Evolutionary conservation across 495 filamentous ascomycete genomes (phyloP).

Genomic region (Acidomyces sp.): DNA sequence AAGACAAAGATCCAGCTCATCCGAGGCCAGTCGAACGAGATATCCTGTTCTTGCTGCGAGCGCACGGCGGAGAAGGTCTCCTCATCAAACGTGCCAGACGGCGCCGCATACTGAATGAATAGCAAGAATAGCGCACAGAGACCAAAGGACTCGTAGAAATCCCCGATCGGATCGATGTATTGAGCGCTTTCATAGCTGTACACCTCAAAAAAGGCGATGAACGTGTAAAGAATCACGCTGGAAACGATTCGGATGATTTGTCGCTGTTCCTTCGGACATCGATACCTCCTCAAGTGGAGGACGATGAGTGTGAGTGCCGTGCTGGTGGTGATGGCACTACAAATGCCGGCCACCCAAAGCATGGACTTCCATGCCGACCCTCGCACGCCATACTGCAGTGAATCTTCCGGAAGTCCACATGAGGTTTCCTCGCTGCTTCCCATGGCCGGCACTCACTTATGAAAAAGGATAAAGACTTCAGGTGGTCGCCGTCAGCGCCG

Average conservation of each 20-base stretch:
- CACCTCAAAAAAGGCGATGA: conserved; percentile 8
- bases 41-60: not conserved
- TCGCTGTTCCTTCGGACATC: conserved; percentile 13
- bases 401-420: no score
- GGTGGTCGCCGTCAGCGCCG: no score
- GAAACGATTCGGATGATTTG: conserved; percentile 14
- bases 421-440: conserved; percentile 2
- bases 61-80: conserved; percentile 5
- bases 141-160: conserved; percentile 12
- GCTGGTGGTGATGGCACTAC: not conserved
- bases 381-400: conserved; percentile 5
- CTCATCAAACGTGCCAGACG: conserved; percentile 8
- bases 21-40: conserved; percentile 5
- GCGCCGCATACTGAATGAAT: conserved; percentile 10
- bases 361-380: conserved; percentile 6
- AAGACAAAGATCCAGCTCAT: conserved; percentile 12
- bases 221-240: conserved; percentile 4
- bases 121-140: conserved; percentile 12
- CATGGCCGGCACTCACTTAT: no score
- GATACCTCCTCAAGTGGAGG: conserved; percentile 10
- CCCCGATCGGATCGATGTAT: conserved; percentile 11
- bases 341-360: not conserved
- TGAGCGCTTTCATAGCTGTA: conserved; percentile 3
- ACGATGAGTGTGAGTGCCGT: conserved; percentile 6
- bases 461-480: no score